A percentile compares a stretch with the other conserved stretches of the same genome.
Conservation (phyloP, 805 yeast genomes). For the Ogataea siamensis region DNA sequence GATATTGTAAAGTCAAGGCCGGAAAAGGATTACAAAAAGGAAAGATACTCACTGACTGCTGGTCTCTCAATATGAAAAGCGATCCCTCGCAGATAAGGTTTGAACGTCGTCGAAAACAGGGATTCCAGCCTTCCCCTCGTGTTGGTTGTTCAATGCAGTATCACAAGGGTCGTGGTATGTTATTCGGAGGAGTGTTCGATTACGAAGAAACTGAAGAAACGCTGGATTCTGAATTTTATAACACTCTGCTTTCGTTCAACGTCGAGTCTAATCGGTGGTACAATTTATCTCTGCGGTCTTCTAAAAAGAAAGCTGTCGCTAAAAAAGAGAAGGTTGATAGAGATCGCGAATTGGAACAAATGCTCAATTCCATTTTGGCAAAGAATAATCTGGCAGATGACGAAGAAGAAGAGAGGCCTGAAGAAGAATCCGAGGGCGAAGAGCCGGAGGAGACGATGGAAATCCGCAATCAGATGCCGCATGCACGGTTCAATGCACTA, state of each 20-base stretch:
- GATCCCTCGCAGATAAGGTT: constrained; percentile 76
- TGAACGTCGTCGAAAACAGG: constrained; percentile 88
- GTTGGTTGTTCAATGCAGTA: constrained; percentile 91
- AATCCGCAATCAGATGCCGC: constrained; percentile 66
- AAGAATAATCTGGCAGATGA: constrained; percentile 69
- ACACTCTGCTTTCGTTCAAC: constrained; percentile 77
- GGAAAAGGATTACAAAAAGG: constrained; percentile 88
- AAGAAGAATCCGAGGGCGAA: constrained; percentile 37
- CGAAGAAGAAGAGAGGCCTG: constrained; percentile 38
- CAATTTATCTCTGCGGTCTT: constrained; percentile 60
- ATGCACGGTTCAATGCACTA: constrained; percentile 82
- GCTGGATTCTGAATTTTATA: constrained; percentile 79
- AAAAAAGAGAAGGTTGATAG: constrained; percentile 50
- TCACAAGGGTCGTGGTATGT: constrained; percentile 87
- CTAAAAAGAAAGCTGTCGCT: constrained; percentile 48
- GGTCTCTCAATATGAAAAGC: constrained; percentile 84
- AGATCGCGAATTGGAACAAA: constrained; percentile 79
- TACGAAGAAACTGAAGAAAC: constrained; percentile 94
- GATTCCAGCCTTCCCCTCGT: constrained; percentile 86
- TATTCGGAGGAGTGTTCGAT: constrained; percentile 96
- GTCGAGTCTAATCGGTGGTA: constrained; percentile 89
- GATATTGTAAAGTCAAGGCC: constrained; percentile 90
- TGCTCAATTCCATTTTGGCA: constrained; percentile 68
- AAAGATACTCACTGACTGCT: constrained; percentile 78
- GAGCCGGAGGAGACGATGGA: constrained; percentile 45